Conservation (phyloP, 192 early-diverging fungal genomes). For the Coemansia sp. region DNA sequence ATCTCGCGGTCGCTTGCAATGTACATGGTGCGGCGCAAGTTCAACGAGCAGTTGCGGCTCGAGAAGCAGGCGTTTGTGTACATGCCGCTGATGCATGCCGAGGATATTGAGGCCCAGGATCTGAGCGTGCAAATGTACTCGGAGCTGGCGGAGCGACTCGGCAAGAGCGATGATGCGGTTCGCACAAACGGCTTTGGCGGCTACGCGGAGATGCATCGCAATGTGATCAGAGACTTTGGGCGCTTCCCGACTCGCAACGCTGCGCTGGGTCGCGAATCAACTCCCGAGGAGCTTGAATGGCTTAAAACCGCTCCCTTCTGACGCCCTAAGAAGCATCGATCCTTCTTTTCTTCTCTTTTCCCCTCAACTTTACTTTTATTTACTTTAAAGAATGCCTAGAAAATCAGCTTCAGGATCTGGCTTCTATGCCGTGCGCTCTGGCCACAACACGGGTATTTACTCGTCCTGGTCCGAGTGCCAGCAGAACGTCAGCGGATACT, state of each 20-base stretch:
- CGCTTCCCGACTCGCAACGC: conserved; percentile 63
- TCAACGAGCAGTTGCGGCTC: conserved; percentile 53
- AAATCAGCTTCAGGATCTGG: background rate
- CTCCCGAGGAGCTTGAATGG: conserved; percentile 58
- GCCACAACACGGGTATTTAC: conserved; percentile 30
- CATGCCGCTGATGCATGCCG: conserved; percentile 65
- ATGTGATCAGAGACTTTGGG: conserved; percentile 61
- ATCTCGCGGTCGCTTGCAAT: conserved; percentile 56
- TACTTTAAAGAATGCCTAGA: background rate
- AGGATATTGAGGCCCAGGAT: conserved; percentile 61
- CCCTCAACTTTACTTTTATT: background rate
- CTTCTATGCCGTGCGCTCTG: conserved; percentile 43
- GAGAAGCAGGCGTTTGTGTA: conserved; percentile 58
- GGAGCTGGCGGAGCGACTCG: conserved; percentile 43
- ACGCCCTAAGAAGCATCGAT: background rate
- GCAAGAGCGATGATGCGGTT: conserved; percentile 33
- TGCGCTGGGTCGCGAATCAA: conserved; percentile 55
- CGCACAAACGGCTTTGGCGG: conserved; percentile 35
- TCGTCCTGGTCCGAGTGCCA: conserved; percentile 64
- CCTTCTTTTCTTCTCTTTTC: background rate
- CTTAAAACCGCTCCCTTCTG: conserved; percentile 43
- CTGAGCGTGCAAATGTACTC: conserved; percentile 54
- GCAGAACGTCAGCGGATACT: conserved; percentile 52
- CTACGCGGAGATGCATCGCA: conserved; percentile 52
- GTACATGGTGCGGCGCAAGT: conserved; percentile 53